phyloP scores from a whole-genome alignment of 2,329 filamentous ascomycete genomes.

The Cordyceps javanica region DNA sequence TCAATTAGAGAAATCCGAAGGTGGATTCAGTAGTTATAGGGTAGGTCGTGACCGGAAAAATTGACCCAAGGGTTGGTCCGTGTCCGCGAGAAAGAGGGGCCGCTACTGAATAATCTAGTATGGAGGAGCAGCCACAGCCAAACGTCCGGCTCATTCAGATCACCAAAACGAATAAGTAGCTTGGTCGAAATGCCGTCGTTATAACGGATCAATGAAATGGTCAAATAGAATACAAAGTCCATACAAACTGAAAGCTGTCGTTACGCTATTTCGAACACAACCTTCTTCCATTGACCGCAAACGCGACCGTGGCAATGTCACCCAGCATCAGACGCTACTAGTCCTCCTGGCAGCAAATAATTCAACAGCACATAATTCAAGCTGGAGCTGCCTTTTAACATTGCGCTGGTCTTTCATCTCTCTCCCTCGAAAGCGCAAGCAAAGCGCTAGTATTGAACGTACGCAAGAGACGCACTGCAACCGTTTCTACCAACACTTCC shows the following conservation, averaged over 20 bases:
- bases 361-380: not conserved
- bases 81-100: not conserved
- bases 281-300: not conserved
- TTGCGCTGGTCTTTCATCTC: not conserved
- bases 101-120: too few species aligned
- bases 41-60: not conserved
- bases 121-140: too few species aligned
- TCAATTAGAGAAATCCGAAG: not conserved
- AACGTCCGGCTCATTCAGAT: not conserved
- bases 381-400: not conserved
- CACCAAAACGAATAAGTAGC: not conserved
- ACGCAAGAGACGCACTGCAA: not conserved
- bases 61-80: not conserved
- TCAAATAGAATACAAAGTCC: not conserved
- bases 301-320: constrained; percentile 1
- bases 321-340: too few species aligned
- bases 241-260: not conserved
- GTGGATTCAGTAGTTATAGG: not conserved
- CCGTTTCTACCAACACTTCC: not conserved
- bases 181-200: not conserved
- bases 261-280: not conserved
- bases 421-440: not conserved
- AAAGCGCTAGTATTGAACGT: not conserved
- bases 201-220: not conserved
- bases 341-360: not conserved